These are phyloP conservation scores for Exobasidium rhododendri DNA, from an alignment of 1,284 basidiomycete genomes.

Conservation along the genomic window DNA sequence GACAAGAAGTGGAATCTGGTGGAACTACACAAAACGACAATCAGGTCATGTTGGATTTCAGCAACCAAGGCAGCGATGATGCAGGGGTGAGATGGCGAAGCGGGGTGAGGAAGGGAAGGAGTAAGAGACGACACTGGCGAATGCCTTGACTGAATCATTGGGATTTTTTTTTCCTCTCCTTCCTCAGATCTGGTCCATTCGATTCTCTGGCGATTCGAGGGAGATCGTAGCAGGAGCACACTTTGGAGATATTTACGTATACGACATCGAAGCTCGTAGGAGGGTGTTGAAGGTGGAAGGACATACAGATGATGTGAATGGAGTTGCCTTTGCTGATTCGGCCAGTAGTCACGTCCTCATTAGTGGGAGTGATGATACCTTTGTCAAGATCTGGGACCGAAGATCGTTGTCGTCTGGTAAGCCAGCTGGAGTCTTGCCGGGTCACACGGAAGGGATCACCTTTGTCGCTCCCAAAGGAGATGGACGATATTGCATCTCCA, in stretches of 20 bases:
- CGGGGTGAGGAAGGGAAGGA: conserved; percentile 40
- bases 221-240: conserved; percentile 69
- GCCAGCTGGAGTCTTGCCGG: conserved; percentile 86
- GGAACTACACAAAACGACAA: conserved; percentile 27
- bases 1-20: conserved; percentile 47
- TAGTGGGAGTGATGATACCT: conserved; percentile 88
- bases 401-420: conserved; percentile 73
- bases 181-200: conserved; percentile 76
- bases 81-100: conserved; percentile 43
- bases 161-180: background rate
- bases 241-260: conserved; percentile 73
- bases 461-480: conserved; percentile 63
- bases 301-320: conserved; percentile 88
- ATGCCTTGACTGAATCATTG: background rate
- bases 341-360: conserved; percentile 87
- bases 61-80: conserved; percentile 55
- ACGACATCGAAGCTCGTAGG: conserved; percentile 77
- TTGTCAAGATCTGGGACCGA: conserved; percentile 92
- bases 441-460: conserved; percentile 73
- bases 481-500: conserved; percentile 91
- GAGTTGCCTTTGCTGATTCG: conserved; percentile 87
- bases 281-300: conserved; percentile 78
- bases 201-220: conserved; percentile 90
- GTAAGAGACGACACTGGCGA: background rate
- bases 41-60: conserved; percentile 53